Evolutionary conservation across 495 filamentous ascomycete genomes (phyloP).

Genomic region (Penicillium simplicissimum): DNA sequence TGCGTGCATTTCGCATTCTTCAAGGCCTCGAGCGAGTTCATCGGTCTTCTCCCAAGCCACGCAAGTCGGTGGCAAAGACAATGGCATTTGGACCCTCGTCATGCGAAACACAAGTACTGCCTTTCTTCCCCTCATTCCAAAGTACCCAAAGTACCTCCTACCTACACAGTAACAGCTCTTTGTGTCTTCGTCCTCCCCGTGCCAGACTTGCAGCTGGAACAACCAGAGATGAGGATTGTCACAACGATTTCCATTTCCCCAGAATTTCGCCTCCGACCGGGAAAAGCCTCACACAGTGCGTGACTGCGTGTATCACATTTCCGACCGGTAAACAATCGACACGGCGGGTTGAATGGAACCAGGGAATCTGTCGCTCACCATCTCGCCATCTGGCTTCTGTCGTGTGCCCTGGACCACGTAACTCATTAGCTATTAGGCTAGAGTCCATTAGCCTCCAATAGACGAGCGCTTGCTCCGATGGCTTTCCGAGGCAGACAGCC

Average conservation of each 20-base stretch:
- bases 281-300: too few species aligned
- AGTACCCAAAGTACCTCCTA: not conserved
- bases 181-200: not conserved
- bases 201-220: not conserved
- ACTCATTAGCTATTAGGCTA: not conserved
- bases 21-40: conserved; percentile 5
- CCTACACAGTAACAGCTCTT: not conserved
- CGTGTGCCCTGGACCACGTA: not conserved
- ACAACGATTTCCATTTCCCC: conserved; percentile 6
- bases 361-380: not conserved
- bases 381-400: not conserved
- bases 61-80: conserved; percentile 13
- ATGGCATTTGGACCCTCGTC: conserved; percentile 3
- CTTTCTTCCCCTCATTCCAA: not conserved
- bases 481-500: not conserved
- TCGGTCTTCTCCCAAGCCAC: conserved; percentile 10
- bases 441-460: not conserved
- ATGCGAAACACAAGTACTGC: conserved; percentile 5
- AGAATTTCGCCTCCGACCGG: conserved; percentile 10
- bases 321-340: not conserved
- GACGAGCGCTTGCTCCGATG: conserved; percentile 12
- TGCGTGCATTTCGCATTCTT: conserved; percentile 21
- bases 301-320: conserved; percentile 13
- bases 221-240: not conserved
- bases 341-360: conserved; percentile 11